Evolutionary conservation across 176 grass and related monocot species (phyloP), one percentile per base, ranked within the genome.

Genomic region (Urochloa ruziziensis): DNA sequence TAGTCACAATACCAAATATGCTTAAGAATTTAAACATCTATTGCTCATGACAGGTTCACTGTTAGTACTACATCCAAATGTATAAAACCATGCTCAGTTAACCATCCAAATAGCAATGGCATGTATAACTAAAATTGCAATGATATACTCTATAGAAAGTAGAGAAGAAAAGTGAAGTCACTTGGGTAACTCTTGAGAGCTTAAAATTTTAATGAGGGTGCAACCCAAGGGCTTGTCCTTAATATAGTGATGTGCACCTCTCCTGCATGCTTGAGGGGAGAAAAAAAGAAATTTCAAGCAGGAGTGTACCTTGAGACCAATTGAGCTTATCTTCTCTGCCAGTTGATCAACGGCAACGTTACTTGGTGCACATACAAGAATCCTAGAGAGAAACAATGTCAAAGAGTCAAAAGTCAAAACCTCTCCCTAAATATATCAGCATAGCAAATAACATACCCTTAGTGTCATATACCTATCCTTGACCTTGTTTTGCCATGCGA

Each of bases 401-500:
- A 57, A 25, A 25, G 19, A 58, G 54, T 71, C 65, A 74, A n/a
- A n/a, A n/a, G n/a, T n/a, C n/a, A 23, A 83, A 37, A 70, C 63
- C 73, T 58, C 3, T 30, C 27, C 14, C 4, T 12, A 80, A 30
- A 79, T 59, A 83, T 85, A 60, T 77, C 58, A 80, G 17, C 30
- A 54, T n/a, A 15, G 40, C 42, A 82, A 86, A 76, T 49, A 74
- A 8, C 37, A 67, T 51, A 29, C 30, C 52, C 6, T 52, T 36
- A 33, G 11, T 34, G n/a, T 84, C 17, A 16, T 74, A 63, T 96
- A 99, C 97, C 93, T 99, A 93, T 54, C 97, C 97, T 88, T 96
- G 97, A 18, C 97, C 93, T 89, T 99, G 97, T 91, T 99, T 99
- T 74, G 97, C 91, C 97, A 99, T 99, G 91, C 96, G 97, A 89